Conservation (phyloP, 2,329 filamentous ascomycete genomes). For the Amylocarpus encephaloides region DNA sequence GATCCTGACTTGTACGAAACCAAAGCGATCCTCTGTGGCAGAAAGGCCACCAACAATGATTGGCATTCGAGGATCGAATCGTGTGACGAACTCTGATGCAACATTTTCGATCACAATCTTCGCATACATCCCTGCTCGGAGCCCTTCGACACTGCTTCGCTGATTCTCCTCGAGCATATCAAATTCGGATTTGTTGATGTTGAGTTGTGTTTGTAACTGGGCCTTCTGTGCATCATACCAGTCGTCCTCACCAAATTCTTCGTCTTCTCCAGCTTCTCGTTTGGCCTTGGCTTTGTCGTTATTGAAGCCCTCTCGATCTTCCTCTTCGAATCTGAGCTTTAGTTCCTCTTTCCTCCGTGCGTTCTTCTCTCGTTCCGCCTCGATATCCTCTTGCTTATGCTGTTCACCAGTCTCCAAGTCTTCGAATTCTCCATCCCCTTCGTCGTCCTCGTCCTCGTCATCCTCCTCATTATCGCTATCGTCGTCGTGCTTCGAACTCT, state of each 20-base stretch:
- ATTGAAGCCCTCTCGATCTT: slow-evolving; percentile 92
- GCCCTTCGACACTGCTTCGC: slow-evolving; percentile 78
- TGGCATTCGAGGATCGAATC: slow-evolving; percentile 76
- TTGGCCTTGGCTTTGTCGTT: slow-evolving; percentile 79
- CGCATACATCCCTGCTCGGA: slow-evolving; percentile 86
- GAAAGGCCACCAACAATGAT: slow-evolving; percentile 88
- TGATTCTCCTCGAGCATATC: slow-evolving; percentile 80
- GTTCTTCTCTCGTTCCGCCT: slow-evolving; percentile 84
- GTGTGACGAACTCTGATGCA: slow-evolving; percentile 79
- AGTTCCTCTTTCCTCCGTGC: slow-evolving; percentile 91
- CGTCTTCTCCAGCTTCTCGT: slow-evolving; percentile 56
- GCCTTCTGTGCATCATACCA: slow-evolving; percentile 99
- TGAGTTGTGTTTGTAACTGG: slow-evolving; percentile 85
- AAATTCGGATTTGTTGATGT: slow-evolving; percentile 95
- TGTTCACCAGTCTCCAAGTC: slow-evolving; percentile 76
- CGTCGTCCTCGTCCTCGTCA: slow-evolving; percentile 50
- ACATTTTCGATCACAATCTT: slow-evolving; percentile 85
- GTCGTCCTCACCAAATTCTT: slow-evolving; percentile 91
- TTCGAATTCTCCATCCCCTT: slow-evolving; percentile 77
- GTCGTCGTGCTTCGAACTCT: slow-evolving; percentile 43
- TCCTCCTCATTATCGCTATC: slow-evolving; percentile 36
- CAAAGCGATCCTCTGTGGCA: slow-evolving; percentile 90
- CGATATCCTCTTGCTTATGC: slow-evolving; percentile 50
- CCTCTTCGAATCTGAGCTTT: slow-evolving; percentile 89
- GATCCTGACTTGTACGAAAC: slow-evolving; percentile 90